Conservation (phyloP, 2,329 filamentous ascomycete species). For the Cladosporium austrohemisphaericum region DNA sequence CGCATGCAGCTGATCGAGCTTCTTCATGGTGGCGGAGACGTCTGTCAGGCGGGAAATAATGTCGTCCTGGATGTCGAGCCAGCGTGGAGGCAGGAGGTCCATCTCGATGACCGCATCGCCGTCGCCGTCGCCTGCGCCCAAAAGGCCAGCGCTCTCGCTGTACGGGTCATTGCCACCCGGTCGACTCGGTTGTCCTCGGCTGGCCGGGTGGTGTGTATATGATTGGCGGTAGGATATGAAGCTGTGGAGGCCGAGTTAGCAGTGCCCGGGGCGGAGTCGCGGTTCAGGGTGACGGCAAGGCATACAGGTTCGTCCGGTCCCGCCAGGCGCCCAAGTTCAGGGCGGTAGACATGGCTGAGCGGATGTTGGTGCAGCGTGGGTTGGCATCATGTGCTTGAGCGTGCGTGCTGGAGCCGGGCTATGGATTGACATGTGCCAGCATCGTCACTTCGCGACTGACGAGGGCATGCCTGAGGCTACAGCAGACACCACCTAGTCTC, state of each 20-base stretch:
- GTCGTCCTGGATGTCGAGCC: conserved; percentile 93
- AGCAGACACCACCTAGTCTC: no score
- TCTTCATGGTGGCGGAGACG: conserved; percentile 77
- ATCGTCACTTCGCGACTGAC: no score
- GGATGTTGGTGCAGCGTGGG: not conserved
- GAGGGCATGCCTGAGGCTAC: no score
- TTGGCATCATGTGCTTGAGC: conserved; percentile 15
- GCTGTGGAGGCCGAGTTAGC: conserved; percentile 45
- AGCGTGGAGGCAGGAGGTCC: conserved; percentile 90
- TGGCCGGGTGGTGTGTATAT: conserved; percentile 84
- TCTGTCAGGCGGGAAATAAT: conserved; percentile 77
- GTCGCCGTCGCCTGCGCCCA: conserved; percentile 72
- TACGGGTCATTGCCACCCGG: conserved; percentile 44
- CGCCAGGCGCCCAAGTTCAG: conserved; percentile 64
- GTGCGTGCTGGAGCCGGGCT: not conserved
- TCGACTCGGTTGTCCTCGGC: conserved; percentile 51
- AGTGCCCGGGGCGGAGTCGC: conserved; percentile 4
- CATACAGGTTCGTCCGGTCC: conserved; percentile 96
- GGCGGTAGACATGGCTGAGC: conserved; percentile 19
- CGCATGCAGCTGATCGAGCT: conserved; percentile 87
- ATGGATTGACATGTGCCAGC: not conserved
- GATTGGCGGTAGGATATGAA: conserved; percentile 99
- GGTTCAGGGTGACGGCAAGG: conserved; percentile 21
- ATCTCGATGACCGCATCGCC: conserved; percentile 97
- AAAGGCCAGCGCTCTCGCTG: conserved; percentile 72